phyloP scores from a whole-genome alignment of 1,284 basidiomycete species.

The Apiotrichum domesticum region DNA sequence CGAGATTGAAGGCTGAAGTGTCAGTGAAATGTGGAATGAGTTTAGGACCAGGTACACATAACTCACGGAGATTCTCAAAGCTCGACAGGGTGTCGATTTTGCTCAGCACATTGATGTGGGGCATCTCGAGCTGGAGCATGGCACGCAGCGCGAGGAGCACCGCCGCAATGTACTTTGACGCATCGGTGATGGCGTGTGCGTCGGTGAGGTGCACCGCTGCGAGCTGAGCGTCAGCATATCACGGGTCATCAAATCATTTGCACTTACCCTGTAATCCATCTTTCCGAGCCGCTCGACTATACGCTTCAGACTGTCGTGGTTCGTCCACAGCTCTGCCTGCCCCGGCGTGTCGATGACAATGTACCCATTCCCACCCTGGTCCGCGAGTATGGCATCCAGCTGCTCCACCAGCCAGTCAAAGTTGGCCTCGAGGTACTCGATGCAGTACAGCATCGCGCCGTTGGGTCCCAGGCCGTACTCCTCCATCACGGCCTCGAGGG shows the following conservation, averaged over 20 bases:
- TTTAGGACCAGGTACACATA: no score
- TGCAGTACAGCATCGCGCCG: conserved; percentile 92
- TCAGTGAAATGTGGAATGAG: neutral
- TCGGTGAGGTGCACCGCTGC: conserved; percentile 94
- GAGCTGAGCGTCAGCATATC: conserved; percentile 42
- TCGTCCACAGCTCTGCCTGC: conserved; percentile 95
- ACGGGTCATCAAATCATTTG: no score
- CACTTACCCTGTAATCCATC: conserved; percentile 73
- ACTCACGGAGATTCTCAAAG: conserved; percentile 79
- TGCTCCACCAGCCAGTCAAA: conserved; percentile 83
- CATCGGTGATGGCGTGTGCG: conserved; percentile 93
- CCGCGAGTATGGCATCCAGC: conserved; percentile 54
- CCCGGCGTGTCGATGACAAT: conserved; percentile 95
- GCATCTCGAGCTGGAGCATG: conserved; percentile 97
- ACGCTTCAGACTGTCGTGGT: conserved; percentile 79
- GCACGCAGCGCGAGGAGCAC: conserved; percentile 85
- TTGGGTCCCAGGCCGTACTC: conserved; percentile 87
- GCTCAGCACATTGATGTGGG: conserved; percentile 89
- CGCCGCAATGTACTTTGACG: conserved; percentile 89
- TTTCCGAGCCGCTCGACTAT: conserved; percentile 69
- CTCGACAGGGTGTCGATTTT: conserved; percentile 86
- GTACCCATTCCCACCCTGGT: conserved; percentile 53
- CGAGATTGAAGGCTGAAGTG: conserved; percentile 80
- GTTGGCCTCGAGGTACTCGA: conserved; percentile 95
- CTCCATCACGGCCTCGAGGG: conserved; percentile 80